Evolutionary conservation across 2,329 filamentous ascomycete species (phyloP).

Genomic region (Diaporthe vexans): DNA sequence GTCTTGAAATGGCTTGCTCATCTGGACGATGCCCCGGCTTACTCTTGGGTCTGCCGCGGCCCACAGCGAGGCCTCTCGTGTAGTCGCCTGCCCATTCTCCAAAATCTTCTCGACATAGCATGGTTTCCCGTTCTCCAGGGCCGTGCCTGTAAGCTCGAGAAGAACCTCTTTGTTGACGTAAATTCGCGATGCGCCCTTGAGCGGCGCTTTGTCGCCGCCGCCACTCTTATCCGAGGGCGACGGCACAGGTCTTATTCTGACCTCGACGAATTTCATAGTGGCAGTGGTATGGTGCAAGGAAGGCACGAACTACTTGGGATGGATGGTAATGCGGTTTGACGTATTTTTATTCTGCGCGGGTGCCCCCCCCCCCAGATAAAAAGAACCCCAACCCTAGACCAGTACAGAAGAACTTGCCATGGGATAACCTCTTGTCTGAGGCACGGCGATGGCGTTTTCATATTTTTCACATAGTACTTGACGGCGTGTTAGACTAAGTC

Average conservation of each 20-base stretch:
- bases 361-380: too few species aligned
- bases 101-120: conserved; percentile 46
- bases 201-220: conserved; percentile 57
- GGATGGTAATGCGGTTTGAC: neutral
- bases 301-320: neutral
- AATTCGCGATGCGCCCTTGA: conserved; percentile 60
- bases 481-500: too few species aligned
- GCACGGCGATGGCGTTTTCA: too few species aligned
- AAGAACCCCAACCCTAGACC: too few species aligned
- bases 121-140: conserved; percentile 57
- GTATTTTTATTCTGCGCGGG: too few species aligned
- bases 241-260: conserved; percentile 58
- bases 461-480: too few species aligned
- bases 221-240: conserved; percentile 52
- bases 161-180: conserved; percentile 64
- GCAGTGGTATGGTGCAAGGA: neutral
- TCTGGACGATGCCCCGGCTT: conserved; percentile 77
- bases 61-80: conserved; percentile 64
- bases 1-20: conserved; percentile 81
- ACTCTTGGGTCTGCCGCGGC: conserved; percentile 67
- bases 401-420: too few species aligned
- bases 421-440: too few species aligned
- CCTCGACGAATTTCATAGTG: conserved; percentile 45
- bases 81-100: conserved; percentile 38
- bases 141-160: conserved; percentile 57